These are phyloP conservation scores for Rhizophagus prolifer DNA, from an alignment of 192 early-diverging fungal genomes.

Conservation along the genomic window DNA sequence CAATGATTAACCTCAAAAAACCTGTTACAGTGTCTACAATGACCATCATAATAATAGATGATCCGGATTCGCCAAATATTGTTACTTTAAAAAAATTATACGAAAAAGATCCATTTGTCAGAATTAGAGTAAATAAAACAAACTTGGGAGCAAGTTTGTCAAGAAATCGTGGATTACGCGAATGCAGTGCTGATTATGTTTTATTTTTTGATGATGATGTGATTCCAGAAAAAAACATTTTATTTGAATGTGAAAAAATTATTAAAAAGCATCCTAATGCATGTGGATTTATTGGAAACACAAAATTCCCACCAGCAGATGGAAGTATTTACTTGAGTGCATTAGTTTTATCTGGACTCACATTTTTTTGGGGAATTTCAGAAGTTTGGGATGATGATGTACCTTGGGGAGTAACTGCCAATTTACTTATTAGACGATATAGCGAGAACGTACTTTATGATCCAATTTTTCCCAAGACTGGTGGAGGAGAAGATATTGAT, in stretches of 20 bases:
- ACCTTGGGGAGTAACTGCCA: slow-evolving; percentile 26
- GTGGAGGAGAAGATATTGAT: slow-evolving; percentile 26
- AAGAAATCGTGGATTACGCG: slow-evolving; percentile 11
- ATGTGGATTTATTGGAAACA: slow-evolving; percentile 10
- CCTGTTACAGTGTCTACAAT: neutral
- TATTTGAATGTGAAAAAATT: slow-evolving; percentile 16
- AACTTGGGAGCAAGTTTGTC: slow-evolving; percentile 24
- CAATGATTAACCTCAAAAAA: slow-evolving; percentile 10
- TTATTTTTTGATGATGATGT: slow-evolving; percentile 27
- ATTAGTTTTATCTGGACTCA: neutral
- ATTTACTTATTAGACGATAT: neutral
- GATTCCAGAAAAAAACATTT: neutral
- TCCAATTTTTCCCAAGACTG: slow-evolving; percentile 9
- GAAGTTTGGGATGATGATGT: neutral
- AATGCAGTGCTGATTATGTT: slow-evolving; percentile 13
- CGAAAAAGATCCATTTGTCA: neutral
- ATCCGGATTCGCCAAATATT: slow-evolving; percentile 8
- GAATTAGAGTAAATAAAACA: neutral
- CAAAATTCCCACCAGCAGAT: neutral
- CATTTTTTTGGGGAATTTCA: slow-evolving; percentile 16
- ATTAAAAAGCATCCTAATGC: slow-evolving; percentile 1
- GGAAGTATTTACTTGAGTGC: neutral
- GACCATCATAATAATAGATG: neutral
- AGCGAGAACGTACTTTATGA: neutral
- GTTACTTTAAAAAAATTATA: neutral